A percentile compares a stretch with the other conserved stretches of the same genome.
phyloP scores from a whole-genome alignment of 2,329 filamentous ascomycete genomes.

The Nothophoma quercina region DNA sequence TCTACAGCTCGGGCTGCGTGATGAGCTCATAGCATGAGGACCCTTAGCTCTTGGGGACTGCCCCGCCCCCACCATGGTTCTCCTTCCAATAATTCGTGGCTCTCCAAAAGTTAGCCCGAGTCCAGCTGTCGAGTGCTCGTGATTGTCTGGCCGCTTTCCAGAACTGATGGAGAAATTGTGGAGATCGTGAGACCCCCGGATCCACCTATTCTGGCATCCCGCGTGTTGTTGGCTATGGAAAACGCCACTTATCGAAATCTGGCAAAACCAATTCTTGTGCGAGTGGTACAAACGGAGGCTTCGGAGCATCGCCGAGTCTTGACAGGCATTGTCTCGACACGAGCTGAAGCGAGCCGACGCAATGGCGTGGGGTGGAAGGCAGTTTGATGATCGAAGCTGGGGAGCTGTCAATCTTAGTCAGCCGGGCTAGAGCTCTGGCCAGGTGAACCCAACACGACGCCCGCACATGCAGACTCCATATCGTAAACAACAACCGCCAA shows the following conservation, averaged over 20 bases:
- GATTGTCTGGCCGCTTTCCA: conserved; percentile 31
- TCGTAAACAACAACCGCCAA: conserved; percentile 20
- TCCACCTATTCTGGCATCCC: conserved; percentile 40
- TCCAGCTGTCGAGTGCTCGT: conserved; percentile 19
- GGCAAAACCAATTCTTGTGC: conserved; percentile 3
- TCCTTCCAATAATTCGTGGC: conserved; percentile 29
- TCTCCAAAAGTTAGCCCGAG: conserved; percentile 27
- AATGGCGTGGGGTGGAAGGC: background rate
- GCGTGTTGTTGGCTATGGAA: conserved; percentile 28
- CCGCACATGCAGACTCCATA: background rate
- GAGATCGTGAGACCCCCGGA: conserved; percentile 41
- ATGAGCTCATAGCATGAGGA: conserved; percentile 48
- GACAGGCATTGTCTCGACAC: conserved; percentile 4
- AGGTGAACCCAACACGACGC: conserved; percentile 4
- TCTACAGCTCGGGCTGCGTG: conserved; percentile 37
- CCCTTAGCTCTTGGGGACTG: too few relatives aligned
- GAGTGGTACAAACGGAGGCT: background rate
- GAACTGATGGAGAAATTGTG: conserved; percentile 33
- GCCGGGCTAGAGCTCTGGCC: conserved; percentile 15
- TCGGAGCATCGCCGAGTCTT: conserved; percentile 15
- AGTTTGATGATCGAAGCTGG: background rate
- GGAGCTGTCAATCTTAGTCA: conserved; percentile 12
- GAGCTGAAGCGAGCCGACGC: conserved; percentile 10
- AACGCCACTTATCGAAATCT: conserved; percentile 27
- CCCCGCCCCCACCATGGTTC: too few relatives aligned